Evolutionary conservation across 2,329 filamentous ascomycete genomes (phyloP).

Genomic region (Eutypa lata): DNA sequence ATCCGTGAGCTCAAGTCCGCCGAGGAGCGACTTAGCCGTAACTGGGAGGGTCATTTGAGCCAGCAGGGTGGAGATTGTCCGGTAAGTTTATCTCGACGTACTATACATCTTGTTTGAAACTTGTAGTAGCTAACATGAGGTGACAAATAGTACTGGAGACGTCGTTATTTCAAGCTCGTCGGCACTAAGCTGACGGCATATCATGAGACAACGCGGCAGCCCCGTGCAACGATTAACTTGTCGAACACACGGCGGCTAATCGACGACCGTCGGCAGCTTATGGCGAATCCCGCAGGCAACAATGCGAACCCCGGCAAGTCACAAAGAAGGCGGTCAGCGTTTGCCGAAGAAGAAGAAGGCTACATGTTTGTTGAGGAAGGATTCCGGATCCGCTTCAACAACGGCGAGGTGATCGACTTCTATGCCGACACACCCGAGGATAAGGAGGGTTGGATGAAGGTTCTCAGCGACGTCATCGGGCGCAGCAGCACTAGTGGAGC

Average conservation of each 20-base stretch:
- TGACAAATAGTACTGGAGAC: conserved; percentile 96
- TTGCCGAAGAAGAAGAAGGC: conserved; percentile 96
- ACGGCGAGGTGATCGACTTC: conserved; percentile 97
- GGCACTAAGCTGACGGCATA: conserved; percentile 92
- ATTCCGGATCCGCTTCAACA: conserved; percentile 97
- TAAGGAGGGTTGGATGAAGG: conserved; percentile 94
- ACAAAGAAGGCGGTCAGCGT: conserved; percentile 80
- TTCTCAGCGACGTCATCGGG: conserved; percentile 69
- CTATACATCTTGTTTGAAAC: background rate
- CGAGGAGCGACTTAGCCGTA: conserved; percentile 72
- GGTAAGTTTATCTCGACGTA: conserved; percentile 61
- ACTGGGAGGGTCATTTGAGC: conserved; percentile 85
- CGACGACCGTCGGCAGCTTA: conserved; percentile 81
- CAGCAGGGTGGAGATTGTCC: conserved; percentile 98
- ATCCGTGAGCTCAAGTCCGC: conserved; percentile 90
- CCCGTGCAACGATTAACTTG: conserved; percentile 93
- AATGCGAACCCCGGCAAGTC: conserved; percentile 63
- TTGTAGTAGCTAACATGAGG: conserved; percentile 34
- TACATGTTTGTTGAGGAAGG: conserved; percentile 99
- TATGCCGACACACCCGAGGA: conserved; percentile 86
- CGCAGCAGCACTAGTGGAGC: conserved; percentile 38
- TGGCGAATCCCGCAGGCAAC: conserved; percentile 71
- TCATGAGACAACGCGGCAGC: conserved; percentile 92
- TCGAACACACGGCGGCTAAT: conserved; percentile 90
- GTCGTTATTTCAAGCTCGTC: conserved; percentile 92